Percentiles rank a stretch among this genome's conserved stretches.
Evolutionary conservation across 106 monocot species (phyloP).

Genomic region (Agapanthus africanus): DNA sequence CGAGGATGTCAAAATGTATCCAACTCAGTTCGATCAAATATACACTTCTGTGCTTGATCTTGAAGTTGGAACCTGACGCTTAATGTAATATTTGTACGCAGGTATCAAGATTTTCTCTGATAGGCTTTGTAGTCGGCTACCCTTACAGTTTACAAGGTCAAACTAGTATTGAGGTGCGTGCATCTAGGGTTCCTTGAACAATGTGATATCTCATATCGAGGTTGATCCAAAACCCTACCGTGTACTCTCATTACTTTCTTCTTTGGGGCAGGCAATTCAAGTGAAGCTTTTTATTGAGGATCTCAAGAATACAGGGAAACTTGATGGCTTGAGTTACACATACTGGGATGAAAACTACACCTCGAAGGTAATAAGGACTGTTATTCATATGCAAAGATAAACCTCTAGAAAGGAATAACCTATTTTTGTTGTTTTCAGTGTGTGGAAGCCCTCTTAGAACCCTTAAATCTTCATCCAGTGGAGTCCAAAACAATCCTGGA

Average conservation of each 20-base stretch:
- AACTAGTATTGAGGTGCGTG: slow-evolving; percentile 36
- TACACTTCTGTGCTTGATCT: neutral
- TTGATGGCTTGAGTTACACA: slow-evolving; percentile 55
- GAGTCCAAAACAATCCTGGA: slow-evolving; percentile 61
- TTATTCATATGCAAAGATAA: neutral
- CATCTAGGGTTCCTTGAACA: too few relatives aligned
- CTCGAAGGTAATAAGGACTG: slow-evolving; percentile 50
- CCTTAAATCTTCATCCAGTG: slow-evolving; percentile 61
- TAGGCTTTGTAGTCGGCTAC: slow-evolving; percentile 70
- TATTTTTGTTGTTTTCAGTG: slow-evolving; percentile 30
- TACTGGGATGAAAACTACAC: slow-evolving; percentile 94
- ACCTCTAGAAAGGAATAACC: neutral
- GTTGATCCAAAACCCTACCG: neutral
- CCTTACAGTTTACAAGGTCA: slow-evolving; percentile 56
- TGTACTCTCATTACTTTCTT: slow-evolving; percentile 5
- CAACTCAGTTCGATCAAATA: neutral
- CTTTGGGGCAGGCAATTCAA: slow-evolving; percentile 46
- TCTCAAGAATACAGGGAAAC: slow-evolving; percentile 49
- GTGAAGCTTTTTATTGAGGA: slow-evolving; percentile 71
- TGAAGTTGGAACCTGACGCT: neutral
- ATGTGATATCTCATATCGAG: neutral
- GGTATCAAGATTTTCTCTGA: slow-evolving; percentile 51
- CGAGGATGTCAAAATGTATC: neutral
- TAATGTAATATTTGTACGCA: slow-evolving; percentile 6
- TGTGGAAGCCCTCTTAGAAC: slow-evolving; percentile 65